These are phyloP conservation scores for Azolla pinnata DNA, from an alignment of 75 land plant species.

Conservation along the genomic window DNA sequence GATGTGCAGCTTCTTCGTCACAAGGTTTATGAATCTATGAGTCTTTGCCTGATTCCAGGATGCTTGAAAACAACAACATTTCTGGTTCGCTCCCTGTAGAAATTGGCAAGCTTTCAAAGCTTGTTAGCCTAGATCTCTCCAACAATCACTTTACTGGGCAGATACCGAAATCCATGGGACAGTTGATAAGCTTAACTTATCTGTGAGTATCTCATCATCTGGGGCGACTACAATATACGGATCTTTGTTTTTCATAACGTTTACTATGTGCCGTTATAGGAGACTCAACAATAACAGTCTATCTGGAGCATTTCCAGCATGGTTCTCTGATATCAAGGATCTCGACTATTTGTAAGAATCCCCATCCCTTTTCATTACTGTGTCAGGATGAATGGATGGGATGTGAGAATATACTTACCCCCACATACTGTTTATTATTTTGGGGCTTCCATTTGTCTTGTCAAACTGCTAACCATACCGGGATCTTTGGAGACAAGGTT, in stretches of 20 bases:
- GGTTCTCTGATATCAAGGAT: slow-evolving; percentile 8
- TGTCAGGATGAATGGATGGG: too few relatives aligned
- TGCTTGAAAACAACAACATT: slow-evolving; percentile 69
- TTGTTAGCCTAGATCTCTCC: slow-evolving; percentile 68
- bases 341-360: slow-evolving; percentile 18
- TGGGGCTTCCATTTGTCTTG: too few relatives aligned
- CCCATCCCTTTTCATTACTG: too few relatives aligned
- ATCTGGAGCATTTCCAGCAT: slow-evolving; percentile 51
- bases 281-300: slow-evolving; percentile 67
- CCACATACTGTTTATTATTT: too few relatives aligned
- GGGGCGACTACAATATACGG: too few relatives aligned
- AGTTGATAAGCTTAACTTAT: slow-evolving; percentile 44
- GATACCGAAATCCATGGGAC: slow-evolving; percentile 47
- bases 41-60: slow-evolving; percentile 27
- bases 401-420: too few relatives aligned
- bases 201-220: slow-evolving; percentile 40
- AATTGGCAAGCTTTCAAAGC: slow-evolving; percentile 54
- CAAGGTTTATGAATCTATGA: background rate
- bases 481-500: too few relatives aligned
- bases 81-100: slow-evolving; percentile 60
- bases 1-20: background rate
- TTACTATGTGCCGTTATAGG: slow-evolving; percentile 28
- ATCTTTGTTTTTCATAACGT: too few relatives aligned
- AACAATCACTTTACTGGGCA: slow-evolving; percentile 46
- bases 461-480: too few relatives aligned